Base-by-base conservation (phyloP, 1,284 basidiomycete genomes). In the Cutaneotrichosporon cutaneum region DNA sequence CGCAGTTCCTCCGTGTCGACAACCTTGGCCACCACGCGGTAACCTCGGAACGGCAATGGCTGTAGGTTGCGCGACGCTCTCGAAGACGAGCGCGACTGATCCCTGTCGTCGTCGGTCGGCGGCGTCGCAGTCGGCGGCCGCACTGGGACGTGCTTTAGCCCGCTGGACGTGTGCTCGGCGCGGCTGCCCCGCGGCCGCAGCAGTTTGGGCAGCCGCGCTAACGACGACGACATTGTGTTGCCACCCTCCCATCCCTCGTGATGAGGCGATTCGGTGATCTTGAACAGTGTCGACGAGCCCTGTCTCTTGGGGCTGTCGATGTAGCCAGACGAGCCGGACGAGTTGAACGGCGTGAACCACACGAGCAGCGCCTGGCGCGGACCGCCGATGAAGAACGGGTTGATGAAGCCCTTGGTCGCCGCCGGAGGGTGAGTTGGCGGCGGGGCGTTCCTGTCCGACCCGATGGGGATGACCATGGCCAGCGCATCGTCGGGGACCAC, bases 281-380 rank as follows among this genome's bases (percentile, higher is more conserved):
- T 61, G 61, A 61, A 66, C 45, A 66, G 51, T 21, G 59, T 63
- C n/a, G 59, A 59, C 45, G 52, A 61, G 21, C 54, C 39, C 14
- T 22, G 30, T 44, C 55, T 21, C 51, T 32, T 35, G 21, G 24
- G 48, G 48, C 36, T 39, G 35, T 32, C 35, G 36, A 44, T 35
- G n/a, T 11, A 21, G 32, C 4, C 36, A 4, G 21, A n/a, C n/a
- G 54, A 16, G 14, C 61, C 61, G 9, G 65, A 62, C 11, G 73
- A 67, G 59, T 75, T 73, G 70, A 80, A 80, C 4, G 78, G 78
- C 18, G 77, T 74, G 58, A 73, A 78, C 73, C 76, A 80, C 13
- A 80, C 76, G 18, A 80, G 64, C 36, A 80, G 59, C 4, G 72
- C 73, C 44, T 73, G 73, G 9, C 66, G 64, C 1, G 69, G 64